Evolutionary conservation across 148 eudicot genomes (phyloP).

Genomic region (Diospyros kaki): DNA sequence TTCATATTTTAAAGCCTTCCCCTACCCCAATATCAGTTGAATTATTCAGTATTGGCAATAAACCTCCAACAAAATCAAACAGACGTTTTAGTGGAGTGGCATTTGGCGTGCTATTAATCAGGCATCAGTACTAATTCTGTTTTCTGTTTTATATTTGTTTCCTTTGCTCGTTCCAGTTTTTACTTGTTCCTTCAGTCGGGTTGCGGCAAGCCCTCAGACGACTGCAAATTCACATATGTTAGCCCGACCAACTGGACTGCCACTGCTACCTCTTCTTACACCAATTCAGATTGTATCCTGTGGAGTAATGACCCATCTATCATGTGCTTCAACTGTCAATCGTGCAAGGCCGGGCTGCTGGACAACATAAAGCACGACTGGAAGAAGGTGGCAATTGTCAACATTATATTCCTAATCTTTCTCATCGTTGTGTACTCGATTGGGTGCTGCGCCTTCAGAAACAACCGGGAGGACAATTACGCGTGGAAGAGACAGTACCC

Average conservation of each 20-base stretch:
- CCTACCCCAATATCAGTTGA: no score
- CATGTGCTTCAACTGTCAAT: constrained; percentile 70
- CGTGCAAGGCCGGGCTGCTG: constrained; percentile 93
- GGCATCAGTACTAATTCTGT: background rate
- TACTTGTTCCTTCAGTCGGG: constrained; percentile 57
- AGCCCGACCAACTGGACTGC: constrained; percentile 65
- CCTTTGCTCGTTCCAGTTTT: background rate
- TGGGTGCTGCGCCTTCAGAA: constrained; percentile 91
- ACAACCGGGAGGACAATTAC: constrained; percentile 69
- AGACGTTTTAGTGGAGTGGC: background rate
- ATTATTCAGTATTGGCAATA: background rate
- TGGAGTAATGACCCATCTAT: constrained; percentile 51
- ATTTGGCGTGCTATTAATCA: background rate
- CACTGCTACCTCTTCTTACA: constrained; percentile 1
- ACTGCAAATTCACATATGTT: constrained; percentile 50
- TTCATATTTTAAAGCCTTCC: no score
- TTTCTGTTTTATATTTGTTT: background rate
- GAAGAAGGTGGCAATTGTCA: constrained; percentile 78
- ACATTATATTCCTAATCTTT: constrained; percentile 62
- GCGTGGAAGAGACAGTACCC: constrained; percentile 47
- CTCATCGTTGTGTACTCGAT: constrained; percentile 81
- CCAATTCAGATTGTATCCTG: constrained; percentile 48
- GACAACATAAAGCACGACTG: constrained; percentile 82
- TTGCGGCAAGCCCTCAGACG: constrained; percentile 84
- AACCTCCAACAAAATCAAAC: background rate